Percentiles rank a stretch among this genome's conserved stretches.
phyloP scores from a whole-genome alignment of 169 alveolate genomes.

The Pseudocohnilembus persalinus region DNA sequence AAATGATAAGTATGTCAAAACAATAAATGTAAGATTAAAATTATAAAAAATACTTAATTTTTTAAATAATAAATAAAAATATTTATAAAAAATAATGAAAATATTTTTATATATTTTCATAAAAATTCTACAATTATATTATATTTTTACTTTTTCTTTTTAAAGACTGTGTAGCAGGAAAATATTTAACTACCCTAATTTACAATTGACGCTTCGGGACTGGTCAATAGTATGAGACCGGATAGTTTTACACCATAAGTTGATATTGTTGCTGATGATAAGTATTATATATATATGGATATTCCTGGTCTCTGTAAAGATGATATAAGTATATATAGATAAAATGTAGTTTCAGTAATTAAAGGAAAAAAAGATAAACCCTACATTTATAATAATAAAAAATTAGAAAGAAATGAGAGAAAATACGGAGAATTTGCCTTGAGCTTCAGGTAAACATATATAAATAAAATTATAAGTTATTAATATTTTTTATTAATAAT shows the following conservation, averaged over 20 bases:
- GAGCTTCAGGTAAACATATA: neutral
- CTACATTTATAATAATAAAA: slow-evolving; percentile 17
- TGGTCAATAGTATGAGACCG: slow-evolving; percentile 36
- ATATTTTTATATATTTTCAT: too few relatives aligned
- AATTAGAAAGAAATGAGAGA: slow-evolving; percentile 43
- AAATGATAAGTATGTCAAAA: slow-evolving; percentile 28
- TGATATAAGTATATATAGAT: slow-evolving; percentile 34
- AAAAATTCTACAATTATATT: too few relatives aligned
- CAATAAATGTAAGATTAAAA: slow-evolving; percentile 28
- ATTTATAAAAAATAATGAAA: neutral
- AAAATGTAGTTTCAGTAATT: slow-evolving; percentile 36
- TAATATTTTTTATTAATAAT: too few relatives aligned
- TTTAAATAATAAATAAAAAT: too few relatives aligned
- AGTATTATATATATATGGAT: slow-evolving; percentile 51
- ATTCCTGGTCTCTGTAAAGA: slow-evolving; percentile 42
- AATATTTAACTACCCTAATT: slow-evolving; percentile 37
- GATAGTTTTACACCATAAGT: slow-evolving; percentile 39
- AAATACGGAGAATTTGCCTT: slow-evolving; percentile 49
- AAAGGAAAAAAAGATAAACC: slow-evolving; percentile 45
- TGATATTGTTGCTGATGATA: slow-evolving; percentile 44
- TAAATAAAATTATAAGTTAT: too few relatives aligned
- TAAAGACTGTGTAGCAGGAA: slow-evolving; percentile 3
- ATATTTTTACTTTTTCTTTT: neutral
- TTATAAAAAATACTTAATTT: too few relatives aligned
- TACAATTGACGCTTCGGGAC: slow-evolving; percentile 42